Evolutionary conservation across 2,329 filamentous ascomycete genomes (phyloP), one percentile per base, ranked within the genome.

Genomic region (Aurifilum marmelostoma): DNA sequence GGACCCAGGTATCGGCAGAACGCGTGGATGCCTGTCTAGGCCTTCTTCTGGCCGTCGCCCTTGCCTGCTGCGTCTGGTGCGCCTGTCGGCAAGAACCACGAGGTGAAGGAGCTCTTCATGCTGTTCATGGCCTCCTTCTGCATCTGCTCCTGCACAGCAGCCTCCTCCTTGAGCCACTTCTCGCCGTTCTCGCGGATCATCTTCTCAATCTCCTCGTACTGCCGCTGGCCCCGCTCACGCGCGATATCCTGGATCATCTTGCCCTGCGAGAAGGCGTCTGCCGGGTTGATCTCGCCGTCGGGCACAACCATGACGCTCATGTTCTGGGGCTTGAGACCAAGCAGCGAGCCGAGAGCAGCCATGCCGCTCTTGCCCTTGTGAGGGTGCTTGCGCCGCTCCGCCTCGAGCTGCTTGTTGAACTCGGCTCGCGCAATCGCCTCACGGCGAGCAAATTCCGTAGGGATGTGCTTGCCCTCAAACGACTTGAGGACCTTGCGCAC

Each of bases 221-320:
- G 92, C 79, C 91, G 91, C 82, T 94, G 92, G 43, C 96, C 96
- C 63, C 94, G 88, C 82, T 99, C 96, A 63, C 96, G 90, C 64
- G 96, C 94, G 79, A 97, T 90, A 77, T 99, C 96, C 81, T 94
- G 94, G 73, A 97, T 84, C 93, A 98, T 97, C 87, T 98, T 99
- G 75, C 95, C 96, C 80, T 97, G 90, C 2, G 92, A 90, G 71
- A 96, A 88, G 16, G 92, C 93, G 77, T 97, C 93, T 2, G 87
- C 85, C 0, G 92, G 86, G 74, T 86, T 89, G 72, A 88, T 85
- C 77, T 94, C 91, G 63, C 92, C 90, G 63, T 92, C 89, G 2
- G 81, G 81, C 1, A 81, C 77, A 68, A 87, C 85, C 81, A 87
- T 87, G 76, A 87, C 84, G 77, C 81, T 89, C 86, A 89, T 88